Percentiles rank a stretch among this genome's conserved stretches.
Evolutionary conservation across 2,329 filamentous ascomycete species (phyloP).

Genomic region (Achaetomium macrosporum): DNA sequence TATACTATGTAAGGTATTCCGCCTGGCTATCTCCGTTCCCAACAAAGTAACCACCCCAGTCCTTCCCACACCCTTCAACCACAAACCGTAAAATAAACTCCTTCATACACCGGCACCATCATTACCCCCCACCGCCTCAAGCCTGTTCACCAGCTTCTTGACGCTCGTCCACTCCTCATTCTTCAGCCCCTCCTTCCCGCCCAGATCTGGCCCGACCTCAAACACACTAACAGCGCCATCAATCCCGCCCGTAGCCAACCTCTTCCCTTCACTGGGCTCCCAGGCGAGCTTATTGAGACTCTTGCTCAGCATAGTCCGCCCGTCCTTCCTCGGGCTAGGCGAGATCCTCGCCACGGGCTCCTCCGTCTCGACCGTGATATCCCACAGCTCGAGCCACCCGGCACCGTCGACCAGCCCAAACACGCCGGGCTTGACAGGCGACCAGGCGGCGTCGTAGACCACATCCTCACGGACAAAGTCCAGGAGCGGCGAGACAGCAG

Average conservation of each 20-base stretch:
- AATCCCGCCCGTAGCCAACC: conserved; percentile 83
- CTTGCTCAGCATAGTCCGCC: conserved; percentile 66
- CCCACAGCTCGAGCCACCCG: conserved; percentile 90
- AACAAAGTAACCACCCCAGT: not conserved
- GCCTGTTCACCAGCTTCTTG: conserved; percentile 76
- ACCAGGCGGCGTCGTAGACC: conserved; percentile 95
- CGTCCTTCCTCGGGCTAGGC: conserved; percentile 60
- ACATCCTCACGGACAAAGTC: conserved; percentile 93
- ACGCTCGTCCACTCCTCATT: conserved; percentile 90
- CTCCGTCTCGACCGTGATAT: conserved; percentile 86
- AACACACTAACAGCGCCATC: conserved; percentile 89
- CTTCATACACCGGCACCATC: conserved; percentile 34
- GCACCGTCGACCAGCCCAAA: conserved; percentile 93
- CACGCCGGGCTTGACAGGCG: conserved; percentile 85
- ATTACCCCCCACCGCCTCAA: conserved; percentile 58
- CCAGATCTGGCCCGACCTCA: conserved; percentile 76
- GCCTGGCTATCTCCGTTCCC: not conserved
- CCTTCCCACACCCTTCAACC: not conserved
- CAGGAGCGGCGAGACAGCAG: conserved; percentile 65
- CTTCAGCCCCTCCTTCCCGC: conserved; percentile 76
- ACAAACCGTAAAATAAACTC: not conserved
- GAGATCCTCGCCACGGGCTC: conserved; percentile 78
- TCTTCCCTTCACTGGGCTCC: conserved; percentile 83
- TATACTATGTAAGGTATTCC: too few relatives aligned
- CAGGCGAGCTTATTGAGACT: conserved; percentile 92